These are phyloP conservation scores for Lepraria neglecta DNA, from an alignment of 495 filamentous ascomycete genomes.

Conservation along the genomic window DNA sequence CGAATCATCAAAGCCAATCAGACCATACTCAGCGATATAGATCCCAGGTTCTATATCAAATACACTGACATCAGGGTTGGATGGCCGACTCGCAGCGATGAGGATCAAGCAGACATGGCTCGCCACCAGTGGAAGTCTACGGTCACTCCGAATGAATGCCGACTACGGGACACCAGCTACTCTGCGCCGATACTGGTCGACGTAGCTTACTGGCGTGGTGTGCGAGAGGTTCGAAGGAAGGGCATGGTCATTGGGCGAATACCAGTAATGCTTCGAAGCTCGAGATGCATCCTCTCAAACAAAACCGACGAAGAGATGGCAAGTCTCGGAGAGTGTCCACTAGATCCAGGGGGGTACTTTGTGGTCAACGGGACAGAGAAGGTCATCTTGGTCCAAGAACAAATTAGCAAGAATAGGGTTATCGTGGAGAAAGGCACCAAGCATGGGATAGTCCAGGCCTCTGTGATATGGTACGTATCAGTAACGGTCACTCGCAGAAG, in stretches of 20 bases:
- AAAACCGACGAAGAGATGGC: constrained; percentile 81
- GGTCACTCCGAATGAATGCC: constrained; percentile 87
- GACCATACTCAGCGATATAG: constrained; percentile 78
- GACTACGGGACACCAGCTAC: constrained; percentile 91
- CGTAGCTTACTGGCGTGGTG: constrained; percentile 74
- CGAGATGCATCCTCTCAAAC: constrained; percentile 76
- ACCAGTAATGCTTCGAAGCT: constrained; percentile 94
- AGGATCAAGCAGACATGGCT: constrained; percentile 44
- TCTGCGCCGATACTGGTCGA: constrained; percentile 87
- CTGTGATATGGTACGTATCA: constrained; percentile 64
- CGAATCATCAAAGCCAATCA: constrained; percentile 89
- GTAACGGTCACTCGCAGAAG: neutral
- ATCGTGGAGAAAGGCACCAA: constrained; percentile 90
- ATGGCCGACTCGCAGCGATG: constrained; percentile 67
- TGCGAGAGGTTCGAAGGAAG: constrained; percentile 58
- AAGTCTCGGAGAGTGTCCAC: constrained; percentile 80
- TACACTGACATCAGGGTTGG: constrained; percentile 78
- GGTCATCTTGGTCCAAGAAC: constrained; percentile 96
- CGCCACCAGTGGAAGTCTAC: constrained; percentile 38
- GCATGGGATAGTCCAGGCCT: constrained; percentile 87
- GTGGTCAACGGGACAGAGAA: constrained; percentile 97
- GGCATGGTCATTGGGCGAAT: constrained; percentile 79
- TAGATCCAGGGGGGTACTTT: constrained; percentile 97
- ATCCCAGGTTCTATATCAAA: constrained; percentile 78
- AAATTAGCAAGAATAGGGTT: constrained; percentile 96